Evolutionary conservation across 345 rosid genomes (phyloP).

Genomic region (Moricandia arvensis): DNA sequence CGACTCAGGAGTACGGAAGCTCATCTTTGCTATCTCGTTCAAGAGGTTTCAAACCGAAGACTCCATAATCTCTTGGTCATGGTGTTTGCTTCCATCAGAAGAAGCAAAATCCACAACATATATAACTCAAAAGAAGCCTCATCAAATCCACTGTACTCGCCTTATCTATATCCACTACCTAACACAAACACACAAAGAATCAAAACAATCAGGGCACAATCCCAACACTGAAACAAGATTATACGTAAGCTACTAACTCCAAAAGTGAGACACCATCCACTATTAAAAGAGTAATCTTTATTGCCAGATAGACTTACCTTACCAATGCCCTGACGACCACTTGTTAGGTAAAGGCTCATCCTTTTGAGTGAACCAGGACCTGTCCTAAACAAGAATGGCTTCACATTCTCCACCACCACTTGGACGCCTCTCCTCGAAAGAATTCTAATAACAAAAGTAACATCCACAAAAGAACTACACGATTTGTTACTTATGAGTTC

Average conservation of each 20-base stretch:
- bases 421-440: slow-evolving; percentile 67
- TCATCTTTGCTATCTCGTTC: slow-evolving; percentile 53
- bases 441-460: slow-evolving; percentile 43
- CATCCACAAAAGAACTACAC: background rate
- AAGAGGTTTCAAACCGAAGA: slow-evolving; percentile 62
- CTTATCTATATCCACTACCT: slow-evolving; percentile 46
- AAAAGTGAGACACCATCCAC: too few species aligned
- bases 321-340: slow-evolving; percentile 27
- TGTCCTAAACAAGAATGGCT: slow-evolving; percentile 61
- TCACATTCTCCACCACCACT: slow-evolving; percentile 56
- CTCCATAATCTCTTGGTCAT: slow-evolving; percentile 47
- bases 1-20: slow-evolving; percentile 32
- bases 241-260: background rate
- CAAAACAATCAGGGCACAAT: background rate
- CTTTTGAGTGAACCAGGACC: slow-evolving; percentile 55
- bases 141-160: slow-evolving; percentile 68
- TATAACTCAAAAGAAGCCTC: slow-evolving; percentile 73
- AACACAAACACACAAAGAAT: slow-evolving; percentile 16
- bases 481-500: background rate
- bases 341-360: slow-evolving; percentile 53
- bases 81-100: slow-evolving; percentile 33
- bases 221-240: background rate
- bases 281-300: background rate
- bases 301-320: too few species aligned
- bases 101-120: slow-evolving; percentile 47